Evolutionary conservation across 2,329 filamentous ascomycete species (phyloP).

Genomic region (Neonectria neomacrospora): DNA sequence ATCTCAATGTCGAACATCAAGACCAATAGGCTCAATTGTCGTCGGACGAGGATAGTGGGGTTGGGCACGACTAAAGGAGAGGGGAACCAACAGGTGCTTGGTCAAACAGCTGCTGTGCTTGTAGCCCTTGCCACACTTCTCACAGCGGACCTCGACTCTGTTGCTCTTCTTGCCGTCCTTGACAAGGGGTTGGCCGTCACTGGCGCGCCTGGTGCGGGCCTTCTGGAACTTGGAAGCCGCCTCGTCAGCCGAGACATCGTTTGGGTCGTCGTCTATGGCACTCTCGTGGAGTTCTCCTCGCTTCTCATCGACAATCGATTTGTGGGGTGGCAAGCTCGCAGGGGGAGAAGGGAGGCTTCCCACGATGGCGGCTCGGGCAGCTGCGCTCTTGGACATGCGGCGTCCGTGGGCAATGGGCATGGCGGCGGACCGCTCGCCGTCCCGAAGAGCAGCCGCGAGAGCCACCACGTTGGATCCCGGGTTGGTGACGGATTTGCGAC

Average conservation of each 20-base stretch:
- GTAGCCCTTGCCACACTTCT: constrained; percentile 99
- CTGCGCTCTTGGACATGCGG: constrained; percentile 74
- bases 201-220: constrained; percentile 71
- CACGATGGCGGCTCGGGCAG: constrained; percentile 62
- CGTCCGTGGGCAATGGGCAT: constrained; percentile 70
- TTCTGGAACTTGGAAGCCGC: constrained; percentile 60
- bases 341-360: constrained; percentile 72
- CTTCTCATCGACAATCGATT: constrained; percentile 62
- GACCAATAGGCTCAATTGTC: constrained; percentile 21
- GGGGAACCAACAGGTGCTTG: constrained; percentile 98
- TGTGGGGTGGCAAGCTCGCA: constrained; percentile 73
- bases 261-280: constrained; percentile 76
- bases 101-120: constrained; percentile 99
- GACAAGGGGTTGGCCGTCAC: constrained; percentile 84
- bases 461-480: constrained; percentile 78
- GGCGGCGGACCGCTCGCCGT: constrained; percentile 67
- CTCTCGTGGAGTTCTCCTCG: constrained; percentile 63
- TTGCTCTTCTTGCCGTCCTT: constrained; percentile 88
- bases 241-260: constrained; percentile 67
- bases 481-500: constrained; percentile 92
- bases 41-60: constrained; percentile 45
- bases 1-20: constrained; percentile 31
- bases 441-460: constrained; percentile 77
- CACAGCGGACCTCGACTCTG: constrained; percentile 89
- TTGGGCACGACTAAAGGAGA: constrained; percentile 56